Evolutionary conservation across 495 filamentous ascomycete species (phyloP).

Genomic region (Neurospora tetraspora): DNA sequence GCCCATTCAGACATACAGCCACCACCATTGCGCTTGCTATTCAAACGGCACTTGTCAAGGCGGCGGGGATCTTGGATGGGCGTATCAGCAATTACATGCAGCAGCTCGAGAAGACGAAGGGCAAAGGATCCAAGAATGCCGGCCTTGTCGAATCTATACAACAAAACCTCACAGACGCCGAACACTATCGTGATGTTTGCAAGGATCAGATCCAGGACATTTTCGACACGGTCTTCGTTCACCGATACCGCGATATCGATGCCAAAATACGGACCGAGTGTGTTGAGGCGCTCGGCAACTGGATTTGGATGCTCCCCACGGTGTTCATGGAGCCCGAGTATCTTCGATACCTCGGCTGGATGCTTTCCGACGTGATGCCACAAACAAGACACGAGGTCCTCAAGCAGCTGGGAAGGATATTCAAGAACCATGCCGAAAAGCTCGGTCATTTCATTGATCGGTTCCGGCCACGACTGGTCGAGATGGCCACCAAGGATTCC

Average conservation of each 20-base stretch:
- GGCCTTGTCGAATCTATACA: slow-evolving; percentile 53
- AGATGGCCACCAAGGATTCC: slow-evolving; percentile 78
- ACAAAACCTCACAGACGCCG: slow-evolving; percentile 52
- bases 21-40: slow-evolving; percentile 72
- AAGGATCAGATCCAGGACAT: slow-evolving; percentile 65
- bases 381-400: slow-evolving; percentile 66
- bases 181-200: slow-evolving; percentile 51
- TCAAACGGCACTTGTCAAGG: slow-evolving; percentile 58
- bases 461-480: slow-evolving; percentile 77
- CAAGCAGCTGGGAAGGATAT: slow-evolving; percentile 67
- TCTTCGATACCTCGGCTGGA: slow-evolving; percentile 89
- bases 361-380: slow-evolving; percentile 66
- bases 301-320: slow-evolving; percentile 75
- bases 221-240: slow-evolving; percentile 83
- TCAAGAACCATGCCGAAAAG: slow-evolving; percentile 66
- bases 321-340: slow-evolving; percentile 81
- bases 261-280: slow-evolving; percentile 77
- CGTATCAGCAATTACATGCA: slow-evolving; percentile 64
- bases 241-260: slow-evolving; percentile 92
- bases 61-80: slow-evolving; percentile 56
- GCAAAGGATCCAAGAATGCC: slow-evolving; percentile 61
- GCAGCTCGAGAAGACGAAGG: slow-evolving; percentile 64
- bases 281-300: slow-evolving; percentile 70
- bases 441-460: slow-evolving; percentile 82
- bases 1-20: slow-evolving; percentile 88